phyloP scores from a whole-genome alignment of 495 filamentous ascomycete genomes.

The Evansstolkia leycettana region DNA sequence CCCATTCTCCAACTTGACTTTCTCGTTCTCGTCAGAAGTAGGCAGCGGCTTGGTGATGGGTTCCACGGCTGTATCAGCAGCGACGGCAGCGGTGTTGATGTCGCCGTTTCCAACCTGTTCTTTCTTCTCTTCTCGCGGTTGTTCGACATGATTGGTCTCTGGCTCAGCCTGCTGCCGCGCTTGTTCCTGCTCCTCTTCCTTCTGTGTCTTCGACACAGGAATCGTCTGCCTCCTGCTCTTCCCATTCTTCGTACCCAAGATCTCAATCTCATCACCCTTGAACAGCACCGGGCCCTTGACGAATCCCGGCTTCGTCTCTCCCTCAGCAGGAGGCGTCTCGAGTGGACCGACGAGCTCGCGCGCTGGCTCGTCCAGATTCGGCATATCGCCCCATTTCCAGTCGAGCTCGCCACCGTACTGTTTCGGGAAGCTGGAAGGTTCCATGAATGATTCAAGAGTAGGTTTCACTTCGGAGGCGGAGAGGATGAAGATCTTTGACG shows the following conservation, averaged over 20 bases:
- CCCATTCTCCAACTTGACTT: background rate
- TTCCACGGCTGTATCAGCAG: background rate
- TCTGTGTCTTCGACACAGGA: constrained; percentile 12
- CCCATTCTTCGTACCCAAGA: constrained; percentile 29
- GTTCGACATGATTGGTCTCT: too few relatives aligned
- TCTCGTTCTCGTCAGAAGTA: background rate
- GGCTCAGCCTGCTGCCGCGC: too few relatives aligned
- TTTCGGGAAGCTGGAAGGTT: constrained; percentile 67
- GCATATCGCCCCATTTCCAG: constrained; percentile 63
- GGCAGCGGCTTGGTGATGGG: too few relatives aligned
- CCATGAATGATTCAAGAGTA: constrained; percentile 68
- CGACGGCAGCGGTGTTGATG: background rate
- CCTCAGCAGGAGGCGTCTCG: constrained; percentile 15
- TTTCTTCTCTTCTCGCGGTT: background rate
- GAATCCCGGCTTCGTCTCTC: constrained; percentile 16
- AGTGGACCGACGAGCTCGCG: constrained; percentile 30
- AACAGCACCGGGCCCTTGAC: constrained; percentile 31
- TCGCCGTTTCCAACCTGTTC: background rate
- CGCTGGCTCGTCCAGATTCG: constrained; percentile 51
- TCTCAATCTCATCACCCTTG: constrained; percentile 23
- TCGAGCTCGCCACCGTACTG: constrained; percentile 76
- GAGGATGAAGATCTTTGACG: constrained; percentile 88
- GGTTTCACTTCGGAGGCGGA: constrained; percentile 52
- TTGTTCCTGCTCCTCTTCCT: too few relatives aligned
- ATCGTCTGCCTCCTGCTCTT: constrained; percentile 21